Percentiles rank a stretch among this genome's conserved stretches.
Conservation (phyloP, 129 eudicot genomes). For the Chrysanthemum seticuspe region DNA sequence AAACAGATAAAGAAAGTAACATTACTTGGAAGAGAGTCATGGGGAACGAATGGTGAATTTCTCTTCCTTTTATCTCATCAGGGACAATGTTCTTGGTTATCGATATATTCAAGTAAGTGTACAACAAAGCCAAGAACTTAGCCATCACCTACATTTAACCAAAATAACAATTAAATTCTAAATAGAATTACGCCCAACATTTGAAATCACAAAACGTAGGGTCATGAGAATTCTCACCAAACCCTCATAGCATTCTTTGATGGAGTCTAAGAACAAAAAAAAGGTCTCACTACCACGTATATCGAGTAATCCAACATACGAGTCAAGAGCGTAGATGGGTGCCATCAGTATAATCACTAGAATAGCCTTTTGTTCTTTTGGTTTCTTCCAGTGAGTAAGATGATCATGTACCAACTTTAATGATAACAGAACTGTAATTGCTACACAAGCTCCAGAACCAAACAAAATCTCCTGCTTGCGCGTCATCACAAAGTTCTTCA, state of each 20-base stretch:
- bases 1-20: constrained; percentile 9
- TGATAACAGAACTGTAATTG: constrained; percentile 56
- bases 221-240: constrained; percentile 43
- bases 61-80: constrained; percentile 94
- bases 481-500: constrained; percentile 47
- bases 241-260: constrained; percentile 92
- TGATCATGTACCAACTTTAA: constrained; percentile 61
- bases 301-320: constrained; percentile 73
- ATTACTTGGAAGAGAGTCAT: constrained; percentile 90
- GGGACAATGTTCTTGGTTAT: constrained; percentile 96
- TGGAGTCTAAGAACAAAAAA: constrained; percentile 73
- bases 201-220: constrained; percentile 6
- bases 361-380: constrained; percentile 89
- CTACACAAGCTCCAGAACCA: constrained; percentile 60
- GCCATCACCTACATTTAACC: constrained; percentile 81
- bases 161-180: not conserved
- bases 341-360: constrained; percentile 73
- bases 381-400: constrained; percentile 68
- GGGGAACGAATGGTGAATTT: constrained; percentile 93
- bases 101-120: constrained; percentile 91
- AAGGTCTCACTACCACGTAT: constrained; percentile 66
- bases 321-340: constrained; percentile 72
- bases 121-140: constrained; percentile 82
- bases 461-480: constrained; percentile 55
- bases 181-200: not conserved